Percentiles rank a stretch among this genome's conserved stretches.
Conservation (phyloP, 345 rosid genomes). For the Bruguiera parviflora region DNA sequence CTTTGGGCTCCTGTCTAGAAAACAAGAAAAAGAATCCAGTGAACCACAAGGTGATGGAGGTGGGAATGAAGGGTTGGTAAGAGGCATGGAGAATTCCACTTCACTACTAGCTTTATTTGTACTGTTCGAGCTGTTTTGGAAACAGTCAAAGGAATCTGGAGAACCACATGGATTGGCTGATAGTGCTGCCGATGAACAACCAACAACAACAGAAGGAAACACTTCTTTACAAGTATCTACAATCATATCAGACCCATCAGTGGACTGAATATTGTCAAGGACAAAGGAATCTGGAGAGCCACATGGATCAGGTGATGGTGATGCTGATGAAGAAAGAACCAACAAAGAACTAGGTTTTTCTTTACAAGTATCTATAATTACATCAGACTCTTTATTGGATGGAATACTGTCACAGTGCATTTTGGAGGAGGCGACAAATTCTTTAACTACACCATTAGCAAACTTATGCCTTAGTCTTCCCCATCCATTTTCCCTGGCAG, state of each 20-base stretch:
- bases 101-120: slow-evolving; percentile 25
- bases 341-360: slow-evolving; percentile 16
- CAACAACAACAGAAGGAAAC: slow-evolving; percentile 3
- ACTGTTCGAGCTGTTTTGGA: slow-evolving; percentile 23
- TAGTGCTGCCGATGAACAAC: slow-evolving; percentile 36
- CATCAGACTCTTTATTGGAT: slow-evolving; percentile 20
- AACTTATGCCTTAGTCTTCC: slow-evolving; percentile 58
- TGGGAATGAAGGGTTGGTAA: slow-evolving; percentile 26
- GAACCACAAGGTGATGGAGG: slow-evolving; percentile 37
- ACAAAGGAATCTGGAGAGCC: slow-evolving; percentile 50
- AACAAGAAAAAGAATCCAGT: slow-evolving; percentile 41
- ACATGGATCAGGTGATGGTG: slow-evolving; percentile 37
- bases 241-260: background rate
- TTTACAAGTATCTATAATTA: slow-evolving; percentile 23
- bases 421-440: slow-evolving; percentile 44
- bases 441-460: slow-evolving; percentile 50
- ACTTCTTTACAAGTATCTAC: slow-evolving; percentile 23
- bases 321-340: slow-evolving; percentile 25
- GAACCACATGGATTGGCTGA: slow-evolving; percentile 37
- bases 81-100: slow-evolving; percentile 16
- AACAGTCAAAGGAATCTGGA: slow-evolving; percentile 39
- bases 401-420: slow-evolving; percentile 20
- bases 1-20: slow-evolving; percentile 38
- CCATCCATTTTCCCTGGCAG: slow-evolving; percentile 66
- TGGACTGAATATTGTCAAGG: slow-evolving; percentile 30